Evolutionary conservation across 441 rosid genomes (phyloP).

Genomic region (Manihot esculenta): DNA sequence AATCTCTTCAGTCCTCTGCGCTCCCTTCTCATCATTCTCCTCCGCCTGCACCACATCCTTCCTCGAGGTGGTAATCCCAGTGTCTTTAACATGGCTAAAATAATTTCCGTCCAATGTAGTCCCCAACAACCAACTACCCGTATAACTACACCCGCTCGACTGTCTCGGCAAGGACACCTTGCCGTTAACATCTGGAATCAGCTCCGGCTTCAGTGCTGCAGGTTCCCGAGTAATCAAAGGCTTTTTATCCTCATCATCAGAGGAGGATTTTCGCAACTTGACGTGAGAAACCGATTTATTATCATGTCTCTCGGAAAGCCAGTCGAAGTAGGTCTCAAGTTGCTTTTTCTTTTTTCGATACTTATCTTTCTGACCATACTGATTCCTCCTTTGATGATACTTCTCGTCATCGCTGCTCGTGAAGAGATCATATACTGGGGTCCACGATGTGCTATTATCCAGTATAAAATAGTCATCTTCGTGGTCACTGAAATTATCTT

Average conservation of each 20-base stretch:
- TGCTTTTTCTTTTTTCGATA: slow-evolving; percentile 52
- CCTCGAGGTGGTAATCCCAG: slow-evolving; percentile 34
- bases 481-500: slow-evolving; percentile 27
- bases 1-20: slow-evolving; percentile 53
- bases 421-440: slow-evolving; percentile 50
- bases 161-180: slow-evolving; percentile 70
- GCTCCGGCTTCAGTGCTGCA: slow-evolving; percentile 36
- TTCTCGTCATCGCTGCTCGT: slow-evolving; percentile 43
- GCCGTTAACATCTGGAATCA: slow-evolving; percentile 39
- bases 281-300: slow-evolving; percentile 42
- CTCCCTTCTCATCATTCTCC: slow-evolving; percentile 27
- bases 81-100: slow-evolving; percentile 57
- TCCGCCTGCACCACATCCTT: slow-evolving; percentile 32
- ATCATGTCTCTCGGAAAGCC: slow-evolving; percentile 62
- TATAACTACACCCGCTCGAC: slow-evolving; percentile 85
- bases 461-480: slow-evolving; percentile 23
- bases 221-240: slow-evolving; percentile 42
- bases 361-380: slow-evolving; percentile 38
- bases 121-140: slow-evolving; percentile 81
- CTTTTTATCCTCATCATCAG: slow-evolving; percentile 31
- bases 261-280: slow-evolving; percentile 28
- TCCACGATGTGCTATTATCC: slow-evolving; percentile 27
- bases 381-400: slow-evolving; percentile 41
- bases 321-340: slow-evolving; percentile 58
- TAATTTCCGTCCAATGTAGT: slow-evolving; percentile 61